phyloP scores from a whole-genome alignment of 257 asterid genomes.

The Solanum chmielewskii region DNA sequence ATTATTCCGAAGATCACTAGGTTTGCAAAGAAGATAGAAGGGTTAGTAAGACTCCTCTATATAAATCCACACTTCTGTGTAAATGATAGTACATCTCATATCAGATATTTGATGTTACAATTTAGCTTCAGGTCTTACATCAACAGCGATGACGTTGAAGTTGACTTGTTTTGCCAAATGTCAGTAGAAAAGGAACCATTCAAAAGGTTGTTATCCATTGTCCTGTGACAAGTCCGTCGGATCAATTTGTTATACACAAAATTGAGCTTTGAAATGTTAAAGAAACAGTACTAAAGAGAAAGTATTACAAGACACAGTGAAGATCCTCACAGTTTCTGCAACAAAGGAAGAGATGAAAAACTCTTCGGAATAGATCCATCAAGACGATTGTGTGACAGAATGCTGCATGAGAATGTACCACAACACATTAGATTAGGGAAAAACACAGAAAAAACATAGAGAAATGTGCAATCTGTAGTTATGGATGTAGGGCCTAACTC shows the following conservation, averaged over 20 bases:
- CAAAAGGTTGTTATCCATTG: conserved; percentile 58
- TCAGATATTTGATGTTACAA: neutral
- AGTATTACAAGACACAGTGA: neutral
- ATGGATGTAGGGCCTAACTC: neutral
- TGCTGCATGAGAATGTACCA: conserved; percentile 29
- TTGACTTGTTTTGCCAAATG: conserved; percentile 63
- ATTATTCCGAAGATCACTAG: conserved; percentile 75
- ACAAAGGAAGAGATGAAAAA: conserved; percentile 63
- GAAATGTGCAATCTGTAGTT: neutral
- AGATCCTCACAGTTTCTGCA: conserved; percentile 72
- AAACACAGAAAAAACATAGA: neutral
- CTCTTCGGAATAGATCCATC: conserved; percentile 64
- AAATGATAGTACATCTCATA: neutral
- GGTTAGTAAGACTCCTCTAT: neutral
- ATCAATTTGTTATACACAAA: neutral
- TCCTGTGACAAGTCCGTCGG: conserved; percentile 34
- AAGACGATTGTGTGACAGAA: conserved; percentile 64
- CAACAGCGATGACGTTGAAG: conserved; percentile 38
- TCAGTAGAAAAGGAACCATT: conserved; percentile 71
- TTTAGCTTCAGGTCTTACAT: conserved; percentile 43
- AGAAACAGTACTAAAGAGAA: neutral
- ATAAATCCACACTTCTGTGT: neutral
- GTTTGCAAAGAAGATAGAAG: neutral
- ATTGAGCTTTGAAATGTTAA: neutral
- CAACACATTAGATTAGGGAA: neutral